phyloP scores from a whole-genome alignment of 768 basidiomycete species.

The Lactarius indigo region DNA sequence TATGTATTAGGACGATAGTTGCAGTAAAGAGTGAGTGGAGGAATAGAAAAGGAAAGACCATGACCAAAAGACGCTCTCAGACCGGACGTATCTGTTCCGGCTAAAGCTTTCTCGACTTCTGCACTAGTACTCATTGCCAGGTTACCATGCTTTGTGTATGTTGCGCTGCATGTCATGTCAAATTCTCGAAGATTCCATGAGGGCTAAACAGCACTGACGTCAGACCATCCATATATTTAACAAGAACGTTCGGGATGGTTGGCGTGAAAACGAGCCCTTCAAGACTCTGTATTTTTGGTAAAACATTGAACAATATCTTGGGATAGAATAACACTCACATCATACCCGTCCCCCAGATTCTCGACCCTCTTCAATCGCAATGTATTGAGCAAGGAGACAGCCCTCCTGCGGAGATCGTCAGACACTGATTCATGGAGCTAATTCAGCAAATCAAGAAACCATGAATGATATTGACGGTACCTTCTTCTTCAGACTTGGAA shows the following conservation, averaged over 20 bases:
- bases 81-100: not conserved
- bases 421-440: too few species aligned
- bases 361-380: too few species aligned
- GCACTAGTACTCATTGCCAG: not conserved
- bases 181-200: not conserved
- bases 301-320: not conserved
- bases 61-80: not conserved
- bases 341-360: too few species aligned
- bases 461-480: too few species aligned
- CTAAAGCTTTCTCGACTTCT: not conserved
- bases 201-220: not conserved
- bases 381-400: too few species aligned
- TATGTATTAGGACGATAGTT: not conserved
- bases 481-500: too few species aligned
- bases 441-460: too few species aligned
- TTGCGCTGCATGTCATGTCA: not conserved
- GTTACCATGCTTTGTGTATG: not conserved
- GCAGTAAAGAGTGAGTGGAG: not conserved
- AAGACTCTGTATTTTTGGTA: not conserved
- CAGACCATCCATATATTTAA: not conserved
- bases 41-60: not conserved
- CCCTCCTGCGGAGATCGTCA: too few species aligned
- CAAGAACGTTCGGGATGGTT: not conserved
- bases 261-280: not conserved
- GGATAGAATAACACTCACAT: not conserved